Percentiles rank a stretch among this genome's conserved stretches.
These are phyloP conservation scores for Suhomyces chickasaworum DNA, from an alignment of 1,139 yeast genomes.

Conservation along the genomic window DNA sequence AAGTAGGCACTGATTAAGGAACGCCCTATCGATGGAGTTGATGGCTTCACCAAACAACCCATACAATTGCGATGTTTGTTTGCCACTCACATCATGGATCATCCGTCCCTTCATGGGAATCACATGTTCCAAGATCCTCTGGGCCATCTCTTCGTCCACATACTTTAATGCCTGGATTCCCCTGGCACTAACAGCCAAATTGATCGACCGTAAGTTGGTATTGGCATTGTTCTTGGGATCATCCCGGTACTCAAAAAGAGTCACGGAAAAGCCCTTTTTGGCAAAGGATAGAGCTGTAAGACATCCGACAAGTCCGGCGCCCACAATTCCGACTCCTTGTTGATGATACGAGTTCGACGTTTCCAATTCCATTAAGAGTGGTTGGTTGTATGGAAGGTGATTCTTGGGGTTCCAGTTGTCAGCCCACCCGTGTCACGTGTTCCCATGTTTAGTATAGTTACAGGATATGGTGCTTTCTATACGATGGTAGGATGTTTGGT, in stretches of 20 bases:
- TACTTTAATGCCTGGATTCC: constrained; percentile 71
- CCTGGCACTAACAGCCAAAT: constrained; percentile 82
- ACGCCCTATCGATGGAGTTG: constrained; percentile 79
- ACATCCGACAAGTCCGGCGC: constrained; percentile 91
- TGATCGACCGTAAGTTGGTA: constrained; percentile 64
- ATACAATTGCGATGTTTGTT: constrained; percentile 68
- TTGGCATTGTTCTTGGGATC: constrained; percentile 39
- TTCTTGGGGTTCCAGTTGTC: neutral
- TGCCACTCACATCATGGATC: constrained; percentile 75
- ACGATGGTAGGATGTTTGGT: neutral
- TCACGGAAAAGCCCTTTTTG: constrained; percentile 70
- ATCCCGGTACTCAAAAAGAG: constrained; percentile 61
- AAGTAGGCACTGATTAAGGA: constrained; percentile 63
- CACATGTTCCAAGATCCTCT: constrained; percentile 56
- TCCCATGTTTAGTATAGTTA: neutral
- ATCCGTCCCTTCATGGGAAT: constrained; percentile 89
- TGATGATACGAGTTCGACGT: constrained; percentile 12
- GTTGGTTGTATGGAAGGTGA: neutral
- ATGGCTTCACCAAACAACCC: constrained; percentile 86
- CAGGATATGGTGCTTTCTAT: neutral
- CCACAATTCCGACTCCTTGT: constrained; percentile 55
- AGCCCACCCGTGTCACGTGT: neutral
- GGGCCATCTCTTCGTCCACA: constrained; percentile 62
- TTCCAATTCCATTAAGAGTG: constrained; percentile 8
- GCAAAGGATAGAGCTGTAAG: constrained; percentile 81